Base-by-base conservation (phyloP, 257 asterid genomes). In the Galeopsis tetrahit region DNA sequence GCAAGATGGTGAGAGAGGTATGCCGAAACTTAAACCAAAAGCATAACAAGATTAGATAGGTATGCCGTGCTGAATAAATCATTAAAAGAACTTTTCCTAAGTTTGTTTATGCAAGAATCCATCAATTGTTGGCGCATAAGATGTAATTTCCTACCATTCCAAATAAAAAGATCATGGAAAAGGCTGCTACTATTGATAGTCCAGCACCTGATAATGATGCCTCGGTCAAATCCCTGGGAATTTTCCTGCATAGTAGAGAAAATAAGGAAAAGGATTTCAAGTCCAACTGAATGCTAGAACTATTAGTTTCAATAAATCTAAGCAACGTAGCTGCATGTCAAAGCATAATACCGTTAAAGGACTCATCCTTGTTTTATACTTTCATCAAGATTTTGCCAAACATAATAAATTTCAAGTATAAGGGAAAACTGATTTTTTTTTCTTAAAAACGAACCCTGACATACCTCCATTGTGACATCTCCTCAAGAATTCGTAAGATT, bases 201-300 rank as follows among this genome's bases (percentile, higher is more conserved):
- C 97, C 96, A 84, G 97, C 97, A 77, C 97, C 98, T 35, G 96
- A 89, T 64, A 94, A 66, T 10, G 96, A 94, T 71, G 98, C 96
- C 79, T 94, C 96, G 2, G 95, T 93, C 88, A 93, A 84, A 78
- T 91, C 94, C 71, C 96, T 84, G 4, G 96, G 94, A 31, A 85
- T 89, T 84, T 94, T 94, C 85, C 98, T 93, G 96, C 75, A 85
- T 75, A 74, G 46, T 78, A 69, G 72, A 72, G 17, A 6, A 21
- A 67, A 53, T 4, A 58, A 64, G n/a, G 42, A 44, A 56, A n/a
- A 8, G 11, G 59, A 59, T 14, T 13, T 57, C 42, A 61, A 68
- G 61, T 34, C 71, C 68, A 34, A 60, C n/a, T 32, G 56, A 71
- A 28, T 33, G 70, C 58, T 40, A 42, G 34, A 67, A 14, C 13